Base-by-base conservation (phyloP, 257 asterid species). In the Echium plantagineum region DNA sequence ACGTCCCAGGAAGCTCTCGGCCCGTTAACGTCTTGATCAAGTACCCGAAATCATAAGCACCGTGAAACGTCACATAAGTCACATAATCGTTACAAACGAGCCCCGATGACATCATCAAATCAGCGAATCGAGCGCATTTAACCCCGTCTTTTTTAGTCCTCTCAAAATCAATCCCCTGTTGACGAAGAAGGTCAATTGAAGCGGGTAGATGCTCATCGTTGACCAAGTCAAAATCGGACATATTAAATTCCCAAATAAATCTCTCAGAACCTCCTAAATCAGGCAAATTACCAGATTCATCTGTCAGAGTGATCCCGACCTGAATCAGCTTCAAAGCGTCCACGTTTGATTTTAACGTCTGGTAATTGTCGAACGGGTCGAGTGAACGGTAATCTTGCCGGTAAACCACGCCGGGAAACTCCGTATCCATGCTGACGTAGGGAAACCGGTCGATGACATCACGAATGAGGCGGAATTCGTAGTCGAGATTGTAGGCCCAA, bases 231-330 rank as follows among this genome's bases (percentile, higher is more conserved):
- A 82, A 80, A 6, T 80, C 89, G 2, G 78, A 3, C 62, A 82
- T 75, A 38, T 82, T 79, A 77, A 82, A 82, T 80, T 82, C 82
- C 89, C 89, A 83, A 70, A 83, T 78, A 69, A 51, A 80, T 3
- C 73, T 68, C 7, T 76, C 60, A 17, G 59, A 75, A 58, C 68
- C 24, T 9, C 68, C 85, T 10, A 66, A 60, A 22, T 26, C 69
- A 0, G 89, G 89, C 4, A 82, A 74, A 71, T 80, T 77, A 0
- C 94, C 94, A 55, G 42, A n/a, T 60, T 66, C 60, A 64, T 84
- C 94, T 56, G 94, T 72, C 35, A 82, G 72, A 0, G 94, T 81
- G 63, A 79, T 61, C 17, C 85, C 88, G 10, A 81, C 69, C 57
- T 81, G 88, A 52, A 81, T 81, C 20, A 79, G 69, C 19, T 75